Conservation (phyloP, 345 rosid genomes). For the Atalantia buxifolia region DNA sequence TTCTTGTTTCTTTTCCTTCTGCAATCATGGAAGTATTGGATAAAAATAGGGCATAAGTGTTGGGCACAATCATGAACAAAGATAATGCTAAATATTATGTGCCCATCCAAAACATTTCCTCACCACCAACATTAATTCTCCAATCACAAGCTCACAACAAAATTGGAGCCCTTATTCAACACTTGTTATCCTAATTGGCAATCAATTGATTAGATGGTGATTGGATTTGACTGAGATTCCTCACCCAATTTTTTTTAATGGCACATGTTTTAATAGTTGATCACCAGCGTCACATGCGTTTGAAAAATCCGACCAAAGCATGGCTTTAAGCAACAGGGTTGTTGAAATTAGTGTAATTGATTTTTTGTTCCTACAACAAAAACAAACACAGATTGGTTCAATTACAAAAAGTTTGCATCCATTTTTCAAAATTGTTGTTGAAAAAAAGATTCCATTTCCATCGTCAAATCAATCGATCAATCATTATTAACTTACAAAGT, state of each 20-base stretch:
- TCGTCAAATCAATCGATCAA: background rate
- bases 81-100: too few relatives aligned
- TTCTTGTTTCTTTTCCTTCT: too few relatives aligned
- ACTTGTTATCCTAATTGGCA: background rate
- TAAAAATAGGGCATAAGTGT: too few relatives aligned
- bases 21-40: too few relatives aligned
- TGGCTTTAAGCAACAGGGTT: background rate
- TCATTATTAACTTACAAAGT: background rate
- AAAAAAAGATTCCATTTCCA: background rate
- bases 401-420: background rate
- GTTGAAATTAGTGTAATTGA: background rate
- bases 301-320: background rate
- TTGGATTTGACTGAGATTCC: background rate
- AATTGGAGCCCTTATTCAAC: background rate
- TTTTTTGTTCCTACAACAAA: background rate
- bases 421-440: background rate
- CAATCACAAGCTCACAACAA: background rate
- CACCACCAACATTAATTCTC: background rate
- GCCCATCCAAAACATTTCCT: too few relatives aligned
- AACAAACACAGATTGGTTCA: background rate
- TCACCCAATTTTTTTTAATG: background rate
- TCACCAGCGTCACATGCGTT: background rate
- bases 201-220: background rate
- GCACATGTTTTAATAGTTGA: constrained; percentile 3
- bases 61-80: too few relatives aligned